phyloP scores from a whole-genome alignment of 2,329 filamentous ascomycete species.

The Trichophyton schoenleinii region DNA sequence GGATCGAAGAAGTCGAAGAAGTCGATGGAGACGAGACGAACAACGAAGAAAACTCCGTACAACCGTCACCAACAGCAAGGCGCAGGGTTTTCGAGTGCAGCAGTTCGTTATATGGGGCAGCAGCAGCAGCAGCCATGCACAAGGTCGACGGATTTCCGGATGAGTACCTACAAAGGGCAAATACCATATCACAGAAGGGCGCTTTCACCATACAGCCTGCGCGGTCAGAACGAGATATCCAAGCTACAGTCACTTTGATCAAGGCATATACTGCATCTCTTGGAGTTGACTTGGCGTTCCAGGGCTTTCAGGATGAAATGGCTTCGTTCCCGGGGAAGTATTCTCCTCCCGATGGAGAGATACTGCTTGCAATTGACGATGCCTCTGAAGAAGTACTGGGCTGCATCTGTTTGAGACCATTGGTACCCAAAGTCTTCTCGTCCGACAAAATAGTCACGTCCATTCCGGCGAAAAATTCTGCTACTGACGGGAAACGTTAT shows the following conservation, averaged over 20 bases:
- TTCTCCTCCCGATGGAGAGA: constrained; percentile 15
- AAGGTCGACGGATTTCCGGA: neutral
- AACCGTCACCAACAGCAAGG: neutral
- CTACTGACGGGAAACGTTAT: constrained; percentile 8
- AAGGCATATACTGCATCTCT: constrained; percentile 34
- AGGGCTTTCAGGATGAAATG: constrained; percentile 44
- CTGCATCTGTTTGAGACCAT: constrained; percentile 39
- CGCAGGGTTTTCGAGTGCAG: too few species aligned
- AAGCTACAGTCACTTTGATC: constrained; percentile 23
- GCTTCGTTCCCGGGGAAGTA: constrained; percentile 44
- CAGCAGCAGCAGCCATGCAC: neutral
- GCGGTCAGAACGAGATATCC: constrained; percentile 8
- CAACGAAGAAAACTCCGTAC: neutral
- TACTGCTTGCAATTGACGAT: constrained; percentile 7
- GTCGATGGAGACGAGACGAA: neutral
- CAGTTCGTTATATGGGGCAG: neutral
- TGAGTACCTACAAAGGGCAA: neutral
- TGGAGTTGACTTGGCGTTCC: constrained; percentile 44
- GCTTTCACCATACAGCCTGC: constrained; percentile 9
- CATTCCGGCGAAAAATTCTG: constrained; percentile 3
- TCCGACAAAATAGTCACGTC: constrained; percentile 16
- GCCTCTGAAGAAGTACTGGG: constrained; percentile 26
- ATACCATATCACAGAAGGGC: neutral
- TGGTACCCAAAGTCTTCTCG: constrained; percentile 9
- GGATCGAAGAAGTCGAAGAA: neutral